These are phyloP conservation scores for Backusella tuberculispora DNA, from an alignment of 192 early-diverging fungal species.

Conservation along the genomic window DNA sequence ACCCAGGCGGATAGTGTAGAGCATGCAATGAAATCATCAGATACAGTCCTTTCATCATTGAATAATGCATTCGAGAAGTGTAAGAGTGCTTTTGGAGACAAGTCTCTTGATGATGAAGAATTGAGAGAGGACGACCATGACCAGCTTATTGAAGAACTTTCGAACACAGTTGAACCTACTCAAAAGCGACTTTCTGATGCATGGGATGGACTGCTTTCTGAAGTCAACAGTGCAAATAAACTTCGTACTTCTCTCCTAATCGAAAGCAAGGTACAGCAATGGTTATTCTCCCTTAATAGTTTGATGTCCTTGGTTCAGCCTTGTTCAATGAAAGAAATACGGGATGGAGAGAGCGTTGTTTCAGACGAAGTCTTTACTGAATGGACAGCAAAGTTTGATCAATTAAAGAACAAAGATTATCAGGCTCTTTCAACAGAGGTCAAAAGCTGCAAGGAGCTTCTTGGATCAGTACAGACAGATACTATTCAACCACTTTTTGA, in stretches of 20 bases:
- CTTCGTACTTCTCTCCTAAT: slow-evolving; percentile 11
- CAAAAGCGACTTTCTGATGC: slow-evolving; percentile 27
- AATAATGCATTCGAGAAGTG: slow-evolving; percentile 21
- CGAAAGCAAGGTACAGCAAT: slow-evolving; percentile 8
- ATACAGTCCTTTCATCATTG: slow-evolving; percentile 24
- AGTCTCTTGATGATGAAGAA: slow-evolving; percentile 20
- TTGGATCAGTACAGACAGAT: background rate
- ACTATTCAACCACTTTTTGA: background rate
- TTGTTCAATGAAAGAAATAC: background rate
- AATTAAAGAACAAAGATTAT: slow-evolving; percentile 12
- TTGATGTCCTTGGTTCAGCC: background rate
- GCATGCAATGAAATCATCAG: slow-evolving; percentile 25
- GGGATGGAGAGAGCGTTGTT: background rate
- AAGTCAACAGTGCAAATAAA: slow-evolving; percentile 1
- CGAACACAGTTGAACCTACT: slow-evolving; percentile 7
- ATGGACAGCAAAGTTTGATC: slow-evolving; percentile 15
- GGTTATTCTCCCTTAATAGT: background rate
- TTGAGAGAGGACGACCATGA: slow-evolving; percentile 12
- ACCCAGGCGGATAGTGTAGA: slow-evolving; percentile 28
- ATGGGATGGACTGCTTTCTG: slow-evolving; percentile 16
- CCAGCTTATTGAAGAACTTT: slow-evolving; percentile 14
- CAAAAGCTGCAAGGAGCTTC: background rate
- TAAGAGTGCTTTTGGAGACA: slow-evolving; percentile 23
- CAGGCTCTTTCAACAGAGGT: background rate
- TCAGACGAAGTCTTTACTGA: slow-evolving; percentile 2